Conservation (phyloP, 441 rosid species). For the Gossypium trilobum region DNA sequence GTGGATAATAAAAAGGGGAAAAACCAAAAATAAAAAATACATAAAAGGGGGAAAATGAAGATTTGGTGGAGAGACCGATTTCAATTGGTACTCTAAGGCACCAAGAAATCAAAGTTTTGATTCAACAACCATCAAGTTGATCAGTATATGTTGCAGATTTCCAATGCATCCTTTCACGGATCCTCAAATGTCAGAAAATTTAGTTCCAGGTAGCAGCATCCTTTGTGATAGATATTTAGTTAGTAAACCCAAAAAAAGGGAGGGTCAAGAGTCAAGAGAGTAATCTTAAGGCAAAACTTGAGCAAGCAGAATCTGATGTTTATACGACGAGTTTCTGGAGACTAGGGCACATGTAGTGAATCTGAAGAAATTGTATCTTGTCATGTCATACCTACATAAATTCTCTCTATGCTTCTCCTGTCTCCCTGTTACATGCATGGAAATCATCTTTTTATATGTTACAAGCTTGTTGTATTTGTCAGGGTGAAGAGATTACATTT, state of each 20-base stretch:
- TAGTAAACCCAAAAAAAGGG: neutral
- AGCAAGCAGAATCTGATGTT: conserved; percentile 2
- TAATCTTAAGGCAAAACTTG: neutral
- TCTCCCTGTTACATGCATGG: conserved; percentile 1
- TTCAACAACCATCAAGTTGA: neutral
- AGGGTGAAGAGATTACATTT: conserved; percentile 94
- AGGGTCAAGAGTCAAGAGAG: neutral
- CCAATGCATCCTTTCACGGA: neutral
- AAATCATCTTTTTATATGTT: conserved; percentile 4
- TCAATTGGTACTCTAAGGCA: no score
- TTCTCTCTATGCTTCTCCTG: neutral
- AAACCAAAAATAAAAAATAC: no score
- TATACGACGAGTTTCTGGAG: neutral
- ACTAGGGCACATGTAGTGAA: neutral
- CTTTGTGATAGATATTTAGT: neutral
- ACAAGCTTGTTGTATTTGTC: conserved; percentile 20
- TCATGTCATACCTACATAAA: neutral
- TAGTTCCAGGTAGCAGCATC: neutral
- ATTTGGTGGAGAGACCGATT: no score
- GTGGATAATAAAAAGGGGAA: no score
- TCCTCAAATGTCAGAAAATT: conserved; percentile 1
- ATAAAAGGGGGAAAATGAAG: no score
- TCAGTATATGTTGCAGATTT: neutral
- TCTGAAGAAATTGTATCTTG: neutral
- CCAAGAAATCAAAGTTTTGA: no score